Evolutionary conservation across 345 rosid species (phyloP).

Genomic region (Capsella bursapastoris): DNA sequence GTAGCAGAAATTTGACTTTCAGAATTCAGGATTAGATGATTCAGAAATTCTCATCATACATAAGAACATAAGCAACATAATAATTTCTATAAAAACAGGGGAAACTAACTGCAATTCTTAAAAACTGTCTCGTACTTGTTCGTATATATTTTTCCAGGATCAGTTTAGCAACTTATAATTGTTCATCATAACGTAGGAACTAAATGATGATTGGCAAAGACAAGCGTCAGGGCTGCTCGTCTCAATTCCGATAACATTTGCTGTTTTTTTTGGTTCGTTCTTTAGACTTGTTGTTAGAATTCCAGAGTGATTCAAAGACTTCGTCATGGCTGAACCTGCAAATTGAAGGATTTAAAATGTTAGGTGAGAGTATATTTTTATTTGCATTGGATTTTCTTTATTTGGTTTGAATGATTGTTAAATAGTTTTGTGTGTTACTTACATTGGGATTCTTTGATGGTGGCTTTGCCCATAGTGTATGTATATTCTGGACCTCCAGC

Average conservation of each 20-base stretch:
- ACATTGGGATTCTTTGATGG: no score
- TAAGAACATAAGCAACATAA: not conserved
- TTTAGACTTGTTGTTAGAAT: no score
- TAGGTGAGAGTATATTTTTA: no score
- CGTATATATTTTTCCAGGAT: constrained; percentile 7
- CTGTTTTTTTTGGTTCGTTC: no score
- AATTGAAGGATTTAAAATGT: no score
- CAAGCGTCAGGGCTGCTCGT: constrained; percentile 88
- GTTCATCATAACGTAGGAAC: constrained; percentile 57
- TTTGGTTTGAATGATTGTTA: no score
- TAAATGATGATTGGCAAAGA: constrained; percentile 92
- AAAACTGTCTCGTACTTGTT: not conserved
- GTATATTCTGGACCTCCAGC: no score
- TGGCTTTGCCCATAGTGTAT: no score
- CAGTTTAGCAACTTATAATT: constrained; percentile 1
- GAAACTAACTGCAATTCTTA: not conserved
- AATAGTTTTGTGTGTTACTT: no score
- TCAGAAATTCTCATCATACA: constrained; percentile 21
- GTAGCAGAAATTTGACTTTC: constrained; percentile 3
- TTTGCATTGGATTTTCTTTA: no score
- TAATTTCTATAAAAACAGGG: not conserved
- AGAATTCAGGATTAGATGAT: constrained; percentile 21
- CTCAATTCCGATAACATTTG: constrained; percentile 48
- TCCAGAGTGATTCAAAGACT: no score
- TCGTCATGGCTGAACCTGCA: no score